Percentiles rank a stretch among this genome's conserved stretches.
Conservation (phyloP, 108 stramenopile genomes). For the Cylindrotheca fusiformis region DNA sequence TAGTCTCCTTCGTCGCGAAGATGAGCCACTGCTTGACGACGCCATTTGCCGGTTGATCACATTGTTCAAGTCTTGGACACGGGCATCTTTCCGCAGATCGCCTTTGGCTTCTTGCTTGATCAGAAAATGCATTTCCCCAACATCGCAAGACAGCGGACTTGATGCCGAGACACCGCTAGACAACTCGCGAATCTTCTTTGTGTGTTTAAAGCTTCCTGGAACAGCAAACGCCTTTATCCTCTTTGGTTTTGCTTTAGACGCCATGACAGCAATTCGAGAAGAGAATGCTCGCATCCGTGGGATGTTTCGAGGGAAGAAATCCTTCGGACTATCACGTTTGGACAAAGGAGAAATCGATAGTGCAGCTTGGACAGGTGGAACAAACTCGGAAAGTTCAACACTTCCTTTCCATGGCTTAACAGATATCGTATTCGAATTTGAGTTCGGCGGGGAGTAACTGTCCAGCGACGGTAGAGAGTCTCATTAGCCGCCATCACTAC, state of each 20-base stretch:
- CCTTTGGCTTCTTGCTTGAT: constrained; percentile 98
- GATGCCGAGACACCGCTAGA: not conserved
- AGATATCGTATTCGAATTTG: too few species aligned
- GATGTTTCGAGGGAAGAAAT: constrained; percentile 66
- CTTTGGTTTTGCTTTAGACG: constrained; percentile 97
- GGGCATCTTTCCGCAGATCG: constrained; percentile 98
- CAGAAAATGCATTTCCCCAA: constrained; percentile 90
- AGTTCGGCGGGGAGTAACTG: too few species aligned
- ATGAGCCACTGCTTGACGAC: constrained; percentile 32
- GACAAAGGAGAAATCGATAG: constrained; percentile 60
- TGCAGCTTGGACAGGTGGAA: constrained; percentile 89
- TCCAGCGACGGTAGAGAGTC: too few species aligned
- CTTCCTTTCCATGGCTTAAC: constrained; percentile 46
- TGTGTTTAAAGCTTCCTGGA: constrained; percentile 21
- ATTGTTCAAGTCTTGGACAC: constrained; percentile 97
- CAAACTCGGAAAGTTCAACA: constrained; percentile 64
- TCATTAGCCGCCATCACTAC: constrained; percentile 15
- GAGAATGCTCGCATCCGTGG: constrained; percentile 81
- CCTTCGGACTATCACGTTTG: constrained; percentile 18
- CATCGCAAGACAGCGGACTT: constrained; percentile 29
- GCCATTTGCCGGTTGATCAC: constrained; percentile 94
- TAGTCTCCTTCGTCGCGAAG: constrained; percentile 15
- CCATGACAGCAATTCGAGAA: constrained; percentile 65
- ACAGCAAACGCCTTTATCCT: constrained; percentile 68
- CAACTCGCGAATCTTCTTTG: constrained; percentile 3